Evolutionary conservation across 2,329 filamentous ascomycete species (phyloP).

Genomic region (Trichoderma sp.): DNA sequence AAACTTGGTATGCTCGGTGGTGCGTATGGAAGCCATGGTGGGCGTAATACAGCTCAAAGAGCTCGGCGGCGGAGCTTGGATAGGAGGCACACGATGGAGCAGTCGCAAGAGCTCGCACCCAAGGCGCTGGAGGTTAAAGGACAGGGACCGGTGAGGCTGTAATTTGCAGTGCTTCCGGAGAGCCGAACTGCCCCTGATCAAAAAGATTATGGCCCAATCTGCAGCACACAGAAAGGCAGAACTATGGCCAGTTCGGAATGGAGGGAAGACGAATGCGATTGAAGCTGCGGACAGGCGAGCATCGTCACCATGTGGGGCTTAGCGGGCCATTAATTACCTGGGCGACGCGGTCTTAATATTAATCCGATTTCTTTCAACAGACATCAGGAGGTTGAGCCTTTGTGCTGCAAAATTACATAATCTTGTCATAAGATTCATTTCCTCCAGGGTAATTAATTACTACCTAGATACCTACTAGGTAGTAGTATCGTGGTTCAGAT

Average conservation of each 20-base stretch:
- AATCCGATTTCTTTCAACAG: slow-evolving; percentile 7
- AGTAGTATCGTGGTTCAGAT: background rate
- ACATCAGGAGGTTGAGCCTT: background rate
- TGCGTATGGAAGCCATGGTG: slow-evolving; percentile 33
- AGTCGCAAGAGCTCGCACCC: slow-evolving; percentile 1
- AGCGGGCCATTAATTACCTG: slow-evolving; percentile 16
- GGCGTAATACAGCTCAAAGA: slow-evolving; percentile 3
- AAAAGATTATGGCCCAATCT: background rate
- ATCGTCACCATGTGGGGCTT: slow-evolving; percentile 20
- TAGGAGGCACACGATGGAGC: slow-evolving; percentile 14
- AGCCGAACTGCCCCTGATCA: background rate
- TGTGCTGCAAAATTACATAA: background rate
- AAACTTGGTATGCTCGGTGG: slow-evolving; percentile 38
- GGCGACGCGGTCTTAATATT: slow-evolving; percentile 6
- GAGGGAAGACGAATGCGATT: slow-evolving; percentile 1
- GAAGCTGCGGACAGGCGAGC: slow-evolving; percentile 1
- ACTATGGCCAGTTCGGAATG: slow-evolving; percentile 19
- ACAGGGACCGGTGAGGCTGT: background rate
- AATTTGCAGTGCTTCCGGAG: background rate
- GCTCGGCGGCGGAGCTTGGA: background rate
- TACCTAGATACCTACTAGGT: background rate
- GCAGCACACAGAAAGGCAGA: slow-evolving; percentile 1
- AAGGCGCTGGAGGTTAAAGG: background rate
- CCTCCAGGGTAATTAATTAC: background rate
- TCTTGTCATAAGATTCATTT: background rate